phyloP scores from a whole-genome alignment of 805 yeast species.

The Jamesozyma gamospora region DNA sequence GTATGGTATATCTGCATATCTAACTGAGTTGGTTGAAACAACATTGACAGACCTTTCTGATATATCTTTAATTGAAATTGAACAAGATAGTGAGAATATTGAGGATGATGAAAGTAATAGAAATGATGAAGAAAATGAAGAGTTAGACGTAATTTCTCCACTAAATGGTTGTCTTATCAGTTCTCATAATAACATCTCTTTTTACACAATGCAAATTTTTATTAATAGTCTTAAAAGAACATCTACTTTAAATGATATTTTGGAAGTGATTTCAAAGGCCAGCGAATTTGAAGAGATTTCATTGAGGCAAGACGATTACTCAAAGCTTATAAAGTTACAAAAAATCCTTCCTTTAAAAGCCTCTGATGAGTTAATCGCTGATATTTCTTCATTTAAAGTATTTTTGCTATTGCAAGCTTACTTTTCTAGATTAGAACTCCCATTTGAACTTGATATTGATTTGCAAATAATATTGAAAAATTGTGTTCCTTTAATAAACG shows the following conservation, averaged over 20 bases:
- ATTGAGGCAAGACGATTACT: slow-evolving; percentile 51
- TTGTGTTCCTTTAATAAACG: slow-evolving; percentile 45
- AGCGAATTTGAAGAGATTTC: slow-evolving; percentile 63
- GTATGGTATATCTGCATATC: slow-evolving; percentile 63
- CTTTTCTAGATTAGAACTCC: slow-evolving; percentile 53
- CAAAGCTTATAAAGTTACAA: slow-evolving; percentile 40
- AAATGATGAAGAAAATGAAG: slow-evolving; percentile 28
- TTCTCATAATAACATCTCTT: slow-evolving; percentile 58
- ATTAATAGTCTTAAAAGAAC: slow-evolving; percentile 39
- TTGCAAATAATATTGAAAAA: slow-evolving; percentile 41
- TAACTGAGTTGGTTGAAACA: slow-evolving; percentile 75
- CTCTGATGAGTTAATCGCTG: slow-evolving; percentile 21
- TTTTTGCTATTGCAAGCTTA: slow-evolving; percentile 75
- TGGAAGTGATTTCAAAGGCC: slow-evolving; percentile 59
- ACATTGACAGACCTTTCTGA: slow-evolving; percentile 53
- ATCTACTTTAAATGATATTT: slow-evolving; percentile 48
- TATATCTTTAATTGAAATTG: slow-evolving; percentile 51
- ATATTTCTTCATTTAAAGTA: slow-evolving; percentile 55
- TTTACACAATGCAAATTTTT: slow-evolving; percentile 56
- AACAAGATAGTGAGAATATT: slow-evolving; percentile 10
- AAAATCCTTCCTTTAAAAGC: slow-evolving; percentile 55
- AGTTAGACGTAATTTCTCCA: slow-evolving; percentile 40
- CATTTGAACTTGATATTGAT: slow-evolving; percentile 54
- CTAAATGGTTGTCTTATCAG: slow-evolving; percentile 66
- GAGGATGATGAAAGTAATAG: slow-evolving; percentile 19